Evolutionary conservation across 106 monocot genomes (phyloP).

Genomic region (Acanthochlamys bracteata): DNA sequence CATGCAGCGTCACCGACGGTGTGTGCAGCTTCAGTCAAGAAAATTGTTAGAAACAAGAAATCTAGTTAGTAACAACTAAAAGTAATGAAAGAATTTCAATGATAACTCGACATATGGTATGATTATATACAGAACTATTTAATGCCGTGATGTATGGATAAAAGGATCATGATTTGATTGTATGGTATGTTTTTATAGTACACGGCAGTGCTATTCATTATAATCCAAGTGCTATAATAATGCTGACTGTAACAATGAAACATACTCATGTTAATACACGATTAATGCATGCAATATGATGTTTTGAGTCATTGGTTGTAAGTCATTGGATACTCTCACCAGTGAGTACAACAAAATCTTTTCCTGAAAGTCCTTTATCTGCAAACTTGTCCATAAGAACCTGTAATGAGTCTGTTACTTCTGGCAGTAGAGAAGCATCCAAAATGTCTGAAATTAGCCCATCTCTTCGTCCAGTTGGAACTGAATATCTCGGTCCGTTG

Average conservation of each 20-base stretch:
- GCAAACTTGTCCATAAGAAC: slow-evolving; percentile 43
- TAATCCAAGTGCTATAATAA: too few relatives aligned
- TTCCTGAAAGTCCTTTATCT: slow-evolving; percentile 5
- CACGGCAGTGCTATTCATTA: too few relatives aligned
- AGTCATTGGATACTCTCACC: slow-evolving; percentile 14
- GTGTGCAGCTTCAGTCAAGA: slow-evolving; percentile 39
- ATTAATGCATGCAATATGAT: neutral
- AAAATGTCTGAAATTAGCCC: slow-evolving; percentile 23
- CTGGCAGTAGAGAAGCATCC: slow-evolving; percentile 35
- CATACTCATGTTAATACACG: too few relatives aligned
- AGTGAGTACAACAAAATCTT: slow-evolving; percentile 58
- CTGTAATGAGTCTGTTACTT: slow-evolving; percentile 23
- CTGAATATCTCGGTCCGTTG: slow-evolving; percentile 27
- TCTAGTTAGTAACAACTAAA: neutral
- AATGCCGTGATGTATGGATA: neutral
- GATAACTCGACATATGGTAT: neutral
- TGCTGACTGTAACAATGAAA: too few relatives aligned
- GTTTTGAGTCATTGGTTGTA: neutral
- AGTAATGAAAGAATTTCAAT: neutral
- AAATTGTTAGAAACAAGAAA: neutral
- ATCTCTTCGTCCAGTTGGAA: slow-evolving; percentile 49
- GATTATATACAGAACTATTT: neutral
- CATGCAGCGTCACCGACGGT: slow-evolving; percentile 70
- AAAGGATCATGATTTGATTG: neutral
- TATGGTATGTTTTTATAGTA: neutral